Conservation (phyloP, 495 filamentous ascomycete species). For the Xylaria curta region DNA sequence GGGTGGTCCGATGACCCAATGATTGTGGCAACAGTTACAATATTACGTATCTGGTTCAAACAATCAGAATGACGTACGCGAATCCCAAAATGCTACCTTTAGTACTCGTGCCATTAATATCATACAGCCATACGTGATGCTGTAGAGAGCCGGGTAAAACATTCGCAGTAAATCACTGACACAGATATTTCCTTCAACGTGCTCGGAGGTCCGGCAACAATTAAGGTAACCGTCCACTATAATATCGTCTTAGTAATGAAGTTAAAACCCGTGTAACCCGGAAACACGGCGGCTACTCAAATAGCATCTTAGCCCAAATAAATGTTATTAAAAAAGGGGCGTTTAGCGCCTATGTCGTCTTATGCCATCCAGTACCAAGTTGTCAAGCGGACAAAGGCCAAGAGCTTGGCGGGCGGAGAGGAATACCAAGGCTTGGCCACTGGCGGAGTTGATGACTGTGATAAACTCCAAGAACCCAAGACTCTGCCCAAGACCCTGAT, state of each 20-base stretch:
- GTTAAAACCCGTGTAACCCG: neutral
- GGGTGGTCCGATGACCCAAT: neutral
- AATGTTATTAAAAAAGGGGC: neutral
- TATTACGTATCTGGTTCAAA: neutral
- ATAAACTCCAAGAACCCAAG: slow-evolving; percentile 14
- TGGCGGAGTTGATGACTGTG: slow-evolving; percentile 34
- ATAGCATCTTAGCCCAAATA: neutral
- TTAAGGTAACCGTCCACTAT: neutral
- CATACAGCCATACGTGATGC: neutral
- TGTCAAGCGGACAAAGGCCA: slow-evolving; percentile 29
- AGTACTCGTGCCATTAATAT: neutral
- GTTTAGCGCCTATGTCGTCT: neutral
- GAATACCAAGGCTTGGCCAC: slow-evolving; percentile 44
- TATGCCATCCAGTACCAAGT: neutral
- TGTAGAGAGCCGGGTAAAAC: neutral
- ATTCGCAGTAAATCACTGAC: neutral
- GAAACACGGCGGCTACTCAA: neutral
- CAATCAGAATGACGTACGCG: neutral
- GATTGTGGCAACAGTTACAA: neutral
- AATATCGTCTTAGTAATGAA: neutral
- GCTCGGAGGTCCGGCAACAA: neutral
- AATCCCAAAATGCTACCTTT: neutral
- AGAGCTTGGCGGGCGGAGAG: slow-evolving; percentile 47
- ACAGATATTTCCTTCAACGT: neutral
- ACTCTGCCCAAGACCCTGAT: slow-evolving; percentile 20